Evolutionary conservation across 1,284 basidiomycete species (phyloP), one percentile per base, ranked within the genome.

Genomic region (Puccinia sorghi): DNA sequence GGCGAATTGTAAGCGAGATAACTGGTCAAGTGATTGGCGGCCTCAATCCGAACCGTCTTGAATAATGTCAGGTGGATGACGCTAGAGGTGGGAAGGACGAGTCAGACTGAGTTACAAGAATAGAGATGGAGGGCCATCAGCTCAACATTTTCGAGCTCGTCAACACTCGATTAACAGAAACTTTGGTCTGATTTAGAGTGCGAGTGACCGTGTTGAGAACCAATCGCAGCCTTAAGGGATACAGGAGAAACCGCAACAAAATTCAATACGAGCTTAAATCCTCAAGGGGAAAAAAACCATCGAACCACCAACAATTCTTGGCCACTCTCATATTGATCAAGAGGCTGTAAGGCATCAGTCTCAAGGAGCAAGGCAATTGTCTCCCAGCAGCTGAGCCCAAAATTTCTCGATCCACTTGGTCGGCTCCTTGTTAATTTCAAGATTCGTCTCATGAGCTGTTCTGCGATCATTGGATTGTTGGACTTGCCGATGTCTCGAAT

Each of bases 101-200:
- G 17, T 66, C 48, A 73, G 72, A 63, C 27, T 39, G 15, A 22
- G 3, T 5, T 17, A 13, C 50, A 20, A 5, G 25, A 50, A n/a
- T 37, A 12, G 27, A 50, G 12, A 3, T 46, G 39, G n/a, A 59
- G 25, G 22, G 20, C 7, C 8, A 41, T 37, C 48, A 39, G 46
- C 25, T n/a, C 74, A 64, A 78, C 76, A 78, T 78, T 78, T 78
- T 78, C 39, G 67, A 70, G 15, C 76, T 43, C 13, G 56, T 48
- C 27, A 78, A 15, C 13, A 78, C 54, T 59, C 67, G 66, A 41
- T 39, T 59, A 20, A 78, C 32, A 57, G 76, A 56, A 63, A 71
- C 56, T 15, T 70, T 71, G 39, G 76, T 43, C 25, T 69, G 37
- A 48, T 48, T 27, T 15, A 78, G 27, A 37, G 41, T 56, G 52